Evolutionary conservation across 495 filamentous ascomycete species (phyloP), one percentile per base, ranked within the genome.

Genomic region (Hypoxylon fuscum): DNA sequence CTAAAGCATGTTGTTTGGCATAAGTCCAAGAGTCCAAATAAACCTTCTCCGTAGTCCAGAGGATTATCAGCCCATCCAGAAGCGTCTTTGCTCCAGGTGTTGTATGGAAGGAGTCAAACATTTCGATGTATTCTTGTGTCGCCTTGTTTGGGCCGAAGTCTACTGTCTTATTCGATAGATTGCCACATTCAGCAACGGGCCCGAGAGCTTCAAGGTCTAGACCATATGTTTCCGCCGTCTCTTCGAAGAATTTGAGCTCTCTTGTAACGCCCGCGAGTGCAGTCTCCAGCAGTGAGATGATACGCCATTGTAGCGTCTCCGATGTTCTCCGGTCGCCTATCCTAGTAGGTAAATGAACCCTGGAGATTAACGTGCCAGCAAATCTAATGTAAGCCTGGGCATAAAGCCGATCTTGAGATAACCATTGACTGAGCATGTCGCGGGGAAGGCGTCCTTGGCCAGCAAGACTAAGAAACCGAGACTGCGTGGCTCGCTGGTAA

Each of bases 361-460:
- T 86, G 1, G 84, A 74, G 27, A 93, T 83, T 14, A 92, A 68
- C n/a, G 76, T 74, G 14, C 87, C 88, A 27, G 87, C 85, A 66
- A 89, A 90, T 32, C 86, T 78, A 69, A 91, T 78, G 70, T 89
- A 90, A 45, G 85, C 83, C 59, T 90, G 88, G 17, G 88, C 85
- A 74, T 92, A 92, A 48, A 92, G 80, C 7, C 87, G 76, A 76
- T 93, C 90, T 74, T 92, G 88, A 18, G 87, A 81, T 35, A 93
- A 83, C 89, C 89, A 93, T 71, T 83, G 78, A 31, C 83, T 80
- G 10, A 92, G 81, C 0, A 76, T 69, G 1, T 74, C 62, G 40
- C 83, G 82, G 17, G 82, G 72, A 27, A 92, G 77, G 3, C 77
- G 81, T 52, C 89, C 89, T 46, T 78, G 73, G 21, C 88, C 88